Conservation (phyloP, 2,329 filamentous ascomycete genomes). For the Coleophoma eucalyptorum region DNA sequence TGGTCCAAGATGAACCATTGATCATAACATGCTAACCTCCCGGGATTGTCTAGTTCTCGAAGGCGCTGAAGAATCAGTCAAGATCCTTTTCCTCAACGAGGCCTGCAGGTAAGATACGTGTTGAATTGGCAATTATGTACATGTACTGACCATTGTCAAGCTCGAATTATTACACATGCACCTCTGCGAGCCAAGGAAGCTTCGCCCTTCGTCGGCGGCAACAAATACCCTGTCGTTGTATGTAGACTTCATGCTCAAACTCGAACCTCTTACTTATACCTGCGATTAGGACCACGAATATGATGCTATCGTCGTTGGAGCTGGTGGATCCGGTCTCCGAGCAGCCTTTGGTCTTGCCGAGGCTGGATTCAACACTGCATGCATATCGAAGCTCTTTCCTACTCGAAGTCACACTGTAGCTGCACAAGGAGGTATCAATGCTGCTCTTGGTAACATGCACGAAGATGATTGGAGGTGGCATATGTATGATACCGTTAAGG, state of each 20-base stretch:
- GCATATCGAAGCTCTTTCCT: constrained; percentile 82
- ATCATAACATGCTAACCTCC: constrained; percentile 17
- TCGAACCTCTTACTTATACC: constrained; percentile 10
- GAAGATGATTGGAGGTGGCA: constrained; percentile 99
- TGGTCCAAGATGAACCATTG: constrained; percentile 7
- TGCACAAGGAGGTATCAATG: constrained; percentile 81
- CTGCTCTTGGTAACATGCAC: constrained; percentile 92
- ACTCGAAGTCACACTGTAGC: constrained; percentile 84
- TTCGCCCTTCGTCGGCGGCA: constrained; percentile 70
- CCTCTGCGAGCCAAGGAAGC: constrained; percentile 92
- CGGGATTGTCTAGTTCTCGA: constrained; percentile 23
- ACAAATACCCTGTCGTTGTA: constrained; percentile 91
- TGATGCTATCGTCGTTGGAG: constrained; percentile 91
- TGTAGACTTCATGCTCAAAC: constrained; percentile 20
- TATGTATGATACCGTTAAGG: constrained; percentile 99
- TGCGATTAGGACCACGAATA: constrained; percentile 83
- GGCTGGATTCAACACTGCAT: constrained; percentile 86
- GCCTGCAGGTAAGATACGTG: constrained; percentile 60
- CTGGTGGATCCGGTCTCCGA: constrained; percentile 76
- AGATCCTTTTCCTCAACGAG: constrained; percentile 86
- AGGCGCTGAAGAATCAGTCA: constrained; percentile 51
- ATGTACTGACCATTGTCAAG: constrained; percentile 37
- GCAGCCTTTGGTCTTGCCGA: constrained; percentile 83
- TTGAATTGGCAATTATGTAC: not conserved
- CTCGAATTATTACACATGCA: constrained; percentile 80